Conservation (phyloP, 345 rosid species). For the Arabidopsis thaliana region DNA sequence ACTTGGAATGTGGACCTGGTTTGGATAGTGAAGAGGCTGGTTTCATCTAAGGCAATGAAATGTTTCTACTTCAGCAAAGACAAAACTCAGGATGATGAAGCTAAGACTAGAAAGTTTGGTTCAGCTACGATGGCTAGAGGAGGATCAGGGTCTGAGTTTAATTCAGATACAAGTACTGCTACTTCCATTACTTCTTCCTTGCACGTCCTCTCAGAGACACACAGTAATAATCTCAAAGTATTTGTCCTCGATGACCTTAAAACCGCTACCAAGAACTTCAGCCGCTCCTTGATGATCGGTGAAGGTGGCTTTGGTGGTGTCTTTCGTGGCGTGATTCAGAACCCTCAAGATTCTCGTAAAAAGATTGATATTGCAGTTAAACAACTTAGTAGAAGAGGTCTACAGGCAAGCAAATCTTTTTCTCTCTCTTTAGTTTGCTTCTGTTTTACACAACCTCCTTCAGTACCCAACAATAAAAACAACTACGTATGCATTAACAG, state of each 20-base stretch:
- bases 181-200: slow-evolving; percentile 69
- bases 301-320: slow-evolving; percentile 98
- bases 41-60: slow-evolving; percentile 60
- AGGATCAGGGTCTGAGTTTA: slow-evolving; percentile 73
- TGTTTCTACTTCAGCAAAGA: slow-evolving; percentile 64
- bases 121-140: slow-evolving; percentile 58
- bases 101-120: slow-evolving; percentile 54
- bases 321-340: slow-evolving; percentile 66
- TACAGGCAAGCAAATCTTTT: slow-evolving; percentile 59
- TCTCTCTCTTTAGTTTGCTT: not conserved
- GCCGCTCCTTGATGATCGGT: slow-evolving; percentile 89
- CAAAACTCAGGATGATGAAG: slow-evolving; percentile 53
- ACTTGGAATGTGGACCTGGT: slow-evolving; percentile 22
- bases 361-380: slow-evolving; percentile 93
- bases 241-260: slow-evolving; percentile 78
- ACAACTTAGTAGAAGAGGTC: slow-evolving; percentile 89
- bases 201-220: slow-evolving; percentile 69
- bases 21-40: slow-evolving; percentile 48
- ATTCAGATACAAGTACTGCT: slow-evolving; percentile 70
- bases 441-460: not conserved
- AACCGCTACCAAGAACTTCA: slow-evolving; percentile 85
- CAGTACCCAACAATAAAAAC: not conserved
- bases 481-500: slow-evolving; percentile 41
- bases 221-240: slow-evolving; percentile 66
- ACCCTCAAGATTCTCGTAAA: slow-evolving; percentile 59